A percentile compares a stretch with the other conserved stretches of the same genome.
These are phyloP conservation scores for Thalassiosira mediterranea DNA, from an alignment of 352 stramenopile species.

Conservation along the genomic window DNA sequence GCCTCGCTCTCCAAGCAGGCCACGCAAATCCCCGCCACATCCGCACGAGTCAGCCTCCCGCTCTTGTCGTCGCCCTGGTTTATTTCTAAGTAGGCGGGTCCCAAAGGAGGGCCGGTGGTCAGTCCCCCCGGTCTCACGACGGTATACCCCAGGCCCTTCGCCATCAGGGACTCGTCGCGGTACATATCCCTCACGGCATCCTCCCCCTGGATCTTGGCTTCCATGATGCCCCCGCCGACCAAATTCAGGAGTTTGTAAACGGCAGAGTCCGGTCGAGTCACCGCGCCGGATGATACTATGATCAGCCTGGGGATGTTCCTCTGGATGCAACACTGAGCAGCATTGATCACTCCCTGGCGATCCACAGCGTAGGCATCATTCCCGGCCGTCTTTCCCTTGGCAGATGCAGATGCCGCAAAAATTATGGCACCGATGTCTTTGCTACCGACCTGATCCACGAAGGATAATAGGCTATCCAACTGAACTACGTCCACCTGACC, in stretches of 20 bases:
- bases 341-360: constrained; percentile 67
- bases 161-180: constrained; percentile 6
- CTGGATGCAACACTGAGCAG: constrained; percentile 68
- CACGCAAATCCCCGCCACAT: constrained; percentile 73
- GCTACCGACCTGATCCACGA: too few relatives aligned
- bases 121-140: constrained; percentile 80
- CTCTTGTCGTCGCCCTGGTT: constrained; percentile 83
- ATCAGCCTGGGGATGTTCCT: constrained; percentile 63
- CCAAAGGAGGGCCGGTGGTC: constrained; percentile 56
- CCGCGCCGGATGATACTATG: constrained; percentile 70
- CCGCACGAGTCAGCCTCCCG: constrained; percentile 68
- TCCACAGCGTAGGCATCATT: constrained; percentile 64
- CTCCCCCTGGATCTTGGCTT: constrained; percentile 81
- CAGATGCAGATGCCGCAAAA: constrained; percentile 80
- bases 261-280: constrained; percentile 76
- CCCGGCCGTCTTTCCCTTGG: constrained; percentile 66
- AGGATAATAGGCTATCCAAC: too few relatives aligned
- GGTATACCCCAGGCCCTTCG: constrained; percentile 62
- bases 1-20: constrained; percentile 33
- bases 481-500: too few relatives aligned
- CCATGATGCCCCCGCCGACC: constrained; percentile 81
- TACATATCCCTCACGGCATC: constrained; percentile 72
- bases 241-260: constrained; percentile 83
- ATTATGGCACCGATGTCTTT: too few relatives aligned
- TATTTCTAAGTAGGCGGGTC: constrained; percentile 63